Evolutionary conservation across 2,329 filamentous ascomycete genomes (phyloP), one percentile per base, ranked within the genome.

Genomic region (Colletotrichum nymphaeae): DNA sequence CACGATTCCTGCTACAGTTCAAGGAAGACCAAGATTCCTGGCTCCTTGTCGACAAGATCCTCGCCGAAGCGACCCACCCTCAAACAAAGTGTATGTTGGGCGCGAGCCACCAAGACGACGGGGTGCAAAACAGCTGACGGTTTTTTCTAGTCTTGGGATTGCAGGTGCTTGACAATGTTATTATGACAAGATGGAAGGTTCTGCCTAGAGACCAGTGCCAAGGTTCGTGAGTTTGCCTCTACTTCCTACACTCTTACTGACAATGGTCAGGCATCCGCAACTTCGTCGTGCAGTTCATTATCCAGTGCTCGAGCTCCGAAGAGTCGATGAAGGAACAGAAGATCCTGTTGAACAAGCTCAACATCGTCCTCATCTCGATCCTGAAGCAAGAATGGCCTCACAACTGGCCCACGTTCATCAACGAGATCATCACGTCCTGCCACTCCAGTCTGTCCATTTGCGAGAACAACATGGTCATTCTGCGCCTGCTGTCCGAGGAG

Each of bases 371-470:
- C 76, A 95, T 99, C 78, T 98, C 95, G 71, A 96, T 99, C 76
- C 88, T 99, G 81, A 99, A 99, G 89, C 97, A 99, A 86, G 97
- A 99, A 85, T 99, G 97, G 97, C 97, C 97, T 70, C 96, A 98
- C 86, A 97, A 99, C 88, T 99, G 97, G 97, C 97, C 97, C 12
- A 98, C 95, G 24, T 99, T 99, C 85, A 98, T 99, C 89, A 98
- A 98, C 88, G 97, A 99, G 87, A 99, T 99, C 84, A 95, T 99
- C 79, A 93, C 95, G 26, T 96, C 97, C 69, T 98, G 95, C 85
- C 95, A 97, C 82, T 96, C 94, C 77, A 98, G 94, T 84, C 88
- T 99, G 67, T 97, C 96, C 49, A 97, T 99, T 79, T 99, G 97
- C 90, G 97, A 99, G 86, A 99, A 99, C 88, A 99, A 99, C 88